phyloP scores from a whole-genome alignment of 257 asterid genomes.

The Rehmannia glutinosa region DNA sequence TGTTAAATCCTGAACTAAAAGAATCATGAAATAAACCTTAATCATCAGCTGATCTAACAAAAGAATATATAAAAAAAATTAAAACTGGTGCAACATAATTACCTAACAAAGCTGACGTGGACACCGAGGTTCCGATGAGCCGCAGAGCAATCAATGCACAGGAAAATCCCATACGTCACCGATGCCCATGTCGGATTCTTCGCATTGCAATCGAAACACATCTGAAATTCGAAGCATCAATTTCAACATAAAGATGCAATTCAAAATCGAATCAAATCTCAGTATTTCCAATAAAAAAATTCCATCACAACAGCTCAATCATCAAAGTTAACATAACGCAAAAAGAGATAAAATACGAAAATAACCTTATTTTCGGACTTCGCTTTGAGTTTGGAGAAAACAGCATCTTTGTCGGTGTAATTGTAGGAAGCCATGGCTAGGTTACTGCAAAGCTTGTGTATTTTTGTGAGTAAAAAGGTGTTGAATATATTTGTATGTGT shows the following conservation, averaged over 20 bases:
- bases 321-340: neutral
- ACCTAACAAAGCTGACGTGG: conserved; percentile 95
- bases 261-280: conserved; percentile 61
- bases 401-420: conserved; percentile 69
- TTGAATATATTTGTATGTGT: no score
- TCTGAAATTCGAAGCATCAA: conserved; percentile 35
- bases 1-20: neutral
- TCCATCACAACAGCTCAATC: neutral
- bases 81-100: neutral
- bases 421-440: conserved; percentile 67
- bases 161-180: conserved; percentile 90
- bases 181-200: conserved; percentile 98
- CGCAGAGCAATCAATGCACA: conserved; percentile 93
- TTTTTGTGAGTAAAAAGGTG: neutral
- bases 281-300: conserved; percentile 12
- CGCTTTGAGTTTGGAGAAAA: conserved; percentile 87
- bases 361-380: conserved; percentile 85
- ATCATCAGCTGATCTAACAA: conserved; percentile 3
- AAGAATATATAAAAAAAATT: neutral
- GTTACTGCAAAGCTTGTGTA: neutral
- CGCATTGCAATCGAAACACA: conserved; percentile 98
- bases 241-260: conserved; percentile 2
- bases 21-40: neutral
- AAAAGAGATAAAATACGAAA: neutral
- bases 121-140: conserved; percentile 95